Conservation (phyloP, 2,329 filamentous ascomycete species). For the Dactylellina leptospora region DNA sequence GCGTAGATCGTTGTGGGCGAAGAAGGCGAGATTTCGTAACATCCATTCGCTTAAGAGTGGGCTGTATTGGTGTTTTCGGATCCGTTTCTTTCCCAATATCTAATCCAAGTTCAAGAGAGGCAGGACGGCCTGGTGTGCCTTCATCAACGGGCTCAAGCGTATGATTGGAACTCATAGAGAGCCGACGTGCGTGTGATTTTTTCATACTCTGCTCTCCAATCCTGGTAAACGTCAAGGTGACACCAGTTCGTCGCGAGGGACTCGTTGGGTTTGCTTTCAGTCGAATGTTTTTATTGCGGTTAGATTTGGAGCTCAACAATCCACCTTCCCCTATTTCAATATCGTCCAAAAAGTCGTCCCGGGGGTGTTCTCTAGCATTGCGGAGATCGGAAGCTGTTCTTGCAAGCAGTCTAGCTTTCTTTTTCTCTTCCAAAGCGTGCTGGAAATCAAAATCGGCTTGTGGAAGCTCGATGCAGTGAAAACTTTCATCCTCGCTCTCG, state of each 20-base stretch:
- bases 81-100: conserved; percentile 26
- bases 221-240: conserved; percentile 90
- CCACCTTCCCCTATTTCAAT: conserved; percentile 84
- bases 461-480: conserved; percentile 88
- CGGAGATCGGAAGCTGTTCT: conserved; percentile 58
- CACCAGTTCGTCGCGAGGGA: conserved; percentile 76
- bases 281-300: conserved; percentile 89
- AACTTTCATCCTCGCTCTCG: conserved; percentile 83
- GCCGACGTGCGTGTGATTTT: conserved; percentile 44
- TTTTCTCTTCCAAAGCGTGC: conserved; percentile 73
- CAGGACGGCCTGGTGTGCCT: conserved; percentile 31
- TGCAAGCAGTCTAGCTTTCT: conserved; percentile 36
- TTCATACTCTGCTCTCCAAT: conserved; percentile 54
- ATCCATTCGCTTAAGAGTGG: conserved; percentile 38
- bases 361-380: conserved; percentile 59
- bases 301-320: conserved; percentile 82
- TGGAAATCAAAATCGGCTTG: conserved; percentile 83
- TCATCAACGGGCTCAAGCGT: conserved; percentile 48
- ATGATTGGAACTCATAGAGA: conserved; percentile 49
- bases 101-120: conserved; percentile 35
- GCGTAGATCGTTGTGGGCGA: conserved; percentile 45
- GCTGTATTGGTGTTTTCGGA: conserved; percentile 22
- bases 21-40: conserved; percentile 39
- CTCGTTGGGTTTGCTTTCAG: conserved; percentile 76
- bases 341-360: conserved; percentile 83